Percentiles rank a stretch among this genome's conserved stretches.
phyloP scores from a whole-genome alignment of 2,329 filamentous ascomycete species.

The Trichoderma lentiforme region DNA sequence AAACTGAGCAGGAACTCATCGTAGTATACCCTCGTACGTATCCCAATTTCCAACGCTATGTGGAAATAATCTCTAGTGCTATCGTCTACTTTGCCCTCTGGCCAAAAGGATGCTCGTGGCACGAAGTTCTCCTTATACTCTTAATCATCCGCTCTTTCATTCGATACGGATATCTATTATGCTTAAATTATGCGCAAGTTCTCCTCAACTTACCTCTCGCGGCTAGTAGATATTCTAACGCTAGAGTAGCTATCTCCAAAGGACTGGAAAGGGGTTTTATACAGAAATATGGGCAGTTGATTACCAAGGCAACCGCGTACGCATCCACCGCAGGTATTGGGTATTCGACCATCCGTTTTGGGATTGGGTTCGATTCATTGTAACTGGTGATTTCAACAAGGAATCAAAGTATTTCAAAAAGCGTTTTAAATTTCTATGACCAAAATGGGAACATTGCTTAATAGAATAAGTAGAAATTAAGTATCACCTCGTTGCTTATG shows the following conservation, averaged over 20 bases:
- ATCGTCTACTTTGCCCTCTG: neutral
- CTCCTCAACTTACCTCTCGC: neutral
- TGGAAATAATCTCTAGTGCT: neutral
- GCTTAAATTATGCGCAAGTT: neutral
- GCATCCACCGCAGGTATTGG: too few species aligned
- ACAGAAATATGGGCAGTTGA: neutral
- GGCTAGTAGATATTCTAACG: neutral
- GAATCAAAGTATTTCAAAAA: too few species aligned
- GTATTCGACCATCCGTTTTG: too few species aligned
- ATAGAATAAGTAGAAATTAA: too few species aligned
- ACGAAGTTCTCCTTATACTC: neutral
- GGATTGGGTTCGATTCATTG: too few species aligned
- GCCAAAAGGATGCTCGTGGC: neutral
- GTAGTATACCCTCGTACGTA: neutral
- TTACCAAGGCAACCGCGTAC: too few species aligned
- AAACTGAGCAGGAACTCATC: neutral
- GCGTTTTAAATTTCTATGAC: too few species aligned
- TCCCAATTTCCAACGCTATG: neutral
- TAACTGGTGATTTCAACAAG: too few species aligned
- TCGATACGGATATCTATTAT: neutral
- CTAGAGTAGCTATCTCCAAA: neutral
- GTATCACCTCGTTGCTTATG: neutral
- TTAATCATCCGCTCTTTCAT: neutral
- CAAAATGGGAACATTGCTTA: too few species aligned
- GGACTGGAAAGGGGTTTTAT: neutral